Evolutionary conservation across 805 yeast genomes (phyloP), one percentile per base, ranked within the genome.

Genomic region (Yarrowia sp.): DNA sequence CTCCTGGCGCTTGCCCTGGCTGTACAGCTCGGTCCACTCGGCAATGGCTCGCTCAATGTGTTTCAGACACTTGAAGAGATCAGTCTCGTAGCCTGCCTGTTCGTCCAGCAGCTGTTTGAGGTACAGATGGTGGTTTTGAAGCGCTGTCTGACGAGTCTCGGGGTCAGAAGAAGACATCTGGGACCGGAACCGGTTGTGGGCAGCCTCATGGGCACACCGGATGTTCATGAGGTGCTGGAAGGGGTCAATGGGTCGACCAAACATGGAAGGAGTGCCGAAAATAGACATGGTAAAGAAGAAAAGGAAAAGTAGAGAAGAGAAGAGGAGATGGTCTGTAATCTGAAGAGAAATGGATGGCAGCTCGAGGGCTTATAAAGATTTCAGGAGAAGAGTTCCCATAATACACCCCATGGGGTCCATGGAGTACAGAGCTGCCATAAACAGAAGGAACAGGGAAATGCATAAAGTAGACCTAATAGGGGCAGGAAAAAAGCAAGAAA

Each of bases 201-300:
- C 61, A 8, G 61, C 46, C n/a, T 40, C 46, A 11, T 55, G 61
- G 46, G 42, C 40, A 22, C 32, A 40, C 7, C 61, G n/a, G 19
- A 55, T 15, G 61, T 55, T 55, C 46, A 55, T 55, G n/a, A 55
- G 45, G 15, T 55, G 61, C 61, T 55, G 61, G 36, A 55, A 55
- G 7, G 61, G 61, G 46, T 55, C 61, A 10, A 40, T 40, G 8
- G 61, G 61, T 15, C 61, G 61, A 36, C 58, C 58, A 19, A 38
- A 36, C 26, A 52, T n/a, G n/a, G 58, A 36, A 10, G 42, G 32
- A 7, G 58, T 52, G 32, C 61, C 61, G 22, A 55, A 55, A 15
- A 55, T 8, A 12, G 61, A 55, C 61, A 55, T 55, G 19, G 8
- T 38, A 9, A 22, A 52, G 16, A 16, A 14, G 14, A 16, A 19